Conservation (phyloP, 1,139 yeast species). For the Yamadazyma atmosphaerica region DNA sequence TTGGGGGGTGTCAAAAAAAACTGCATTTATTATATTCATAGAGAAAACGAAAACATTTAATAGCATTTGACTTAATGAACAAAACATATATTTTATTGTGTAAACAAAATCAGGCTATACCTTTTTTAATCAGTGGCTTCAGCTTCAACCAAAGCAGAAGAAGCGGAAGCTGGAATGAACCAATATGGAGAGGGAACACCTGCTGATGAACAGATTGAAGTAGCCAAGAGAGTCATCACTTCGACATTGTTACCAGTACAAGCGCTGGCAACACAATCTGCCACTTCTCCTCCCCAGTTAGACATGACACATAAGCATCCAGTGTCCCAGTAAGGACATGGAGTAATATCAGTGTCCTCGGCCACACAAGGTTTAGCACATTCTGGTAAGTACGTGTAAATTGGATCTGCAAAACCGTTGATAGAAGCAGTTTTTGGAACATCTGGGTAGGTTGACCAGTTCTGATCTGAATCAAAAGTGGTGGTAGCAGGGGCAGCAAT, state of each 20-base stretch:
- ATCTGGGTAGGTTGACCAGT: conserved; percentile 38
- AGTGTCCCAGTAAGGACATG: conserved; percentile 47
- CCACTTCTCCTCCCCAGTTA: conserved; percentile 27
- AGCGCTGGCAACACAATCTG: conserved; percentile 27
- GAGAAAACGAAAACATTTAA: not conserved
- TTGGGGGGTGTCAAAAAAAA: not conserved
- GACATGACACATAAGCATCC: conserved; percentile 40
- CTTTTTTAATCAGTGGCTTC: conserved; percentile 13
- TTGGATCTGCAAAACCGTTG: conserved; percentile 54
- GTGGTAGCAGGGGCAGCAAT: conserved; percentile 11
- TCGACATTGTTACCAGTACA: conserved; percentile 30
- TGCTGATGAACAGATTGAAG: conserved; percentile 23
- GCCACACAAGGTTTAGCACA: conserved; percentile 47
- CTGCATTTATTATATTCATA: not conserved
- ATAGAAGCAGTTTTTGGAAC: conserved; percentile 51
- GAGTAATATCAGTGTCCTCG: conserved; percentile 32
- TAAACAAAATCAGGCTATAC: not conserved
- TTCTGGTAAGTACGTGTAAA: conserved; percentile 36
- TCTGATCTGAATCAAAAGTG: conserved; percentile 10
- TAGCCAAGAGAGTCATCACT: conserved; percentile 26
- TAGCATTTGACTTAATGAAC: not conserved
- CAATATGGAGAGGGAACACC: conserved; percentile 25
- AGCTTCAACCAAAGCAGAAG: conserved; percentile 33
- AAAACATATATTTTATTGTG: not conserved
- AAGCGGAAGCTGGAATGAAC: conserved; percentile 27